These are phyloP conservation scores for Cryomyces antarcticus DNA, from an alignment of 495 filamentous ascomycete species.

Conservation along the genomic window DNA sequence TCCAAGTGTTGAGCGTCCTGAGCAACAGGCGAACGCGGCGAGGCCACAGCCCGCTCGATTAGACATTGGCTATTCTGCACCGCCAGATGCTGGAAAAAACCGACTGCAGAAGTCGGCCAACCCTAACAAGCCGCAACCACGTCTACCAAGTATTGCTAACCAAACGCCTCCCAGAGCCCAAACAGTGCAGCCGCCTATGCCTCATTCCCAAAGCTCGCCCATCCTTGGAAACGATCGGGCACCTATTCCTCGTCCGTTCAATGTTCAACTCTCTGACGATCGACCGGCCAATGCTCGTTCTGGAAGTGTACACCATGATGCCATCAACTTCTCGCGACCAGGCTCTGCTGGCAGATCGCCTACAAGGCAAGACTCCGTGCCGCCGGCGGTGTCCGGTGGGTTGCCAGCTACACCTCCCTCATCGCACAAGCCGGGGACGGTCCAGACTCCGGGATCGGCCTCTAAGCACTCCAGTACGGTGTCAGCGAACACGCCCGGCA, in stretches of 20 bases:
- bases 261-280: no score
- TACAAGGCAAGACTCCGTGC: no score
- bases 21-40: conserved; percentile 3
- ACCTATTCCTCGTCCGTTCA: no score
- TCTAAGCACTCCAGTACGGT: conserved; percentile 16
- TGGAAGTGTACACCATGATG: no score
- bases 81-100: conserved; percentile 2
- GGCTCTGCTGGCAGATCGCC: no score
- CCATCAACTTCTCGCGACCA: no score
- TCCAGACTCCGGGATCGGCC: conserved; percentile 11
- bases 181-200: no score
- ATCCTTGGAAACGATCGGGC: no score
- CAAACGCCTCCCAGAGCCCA: background rate
- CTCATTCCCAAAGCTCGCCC: no score
- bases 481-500: conserved; percentile 29
- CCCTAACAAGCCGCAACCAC: background rate
- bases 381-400: background rate
- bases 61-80: conserved; percentile 17
- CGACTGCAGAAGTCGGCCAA: background rate
- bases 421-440: background rate
- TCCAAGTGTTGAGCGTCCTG: conserved; percentile 9
- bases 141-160: background rate
- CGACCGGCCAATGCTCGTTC: no score
- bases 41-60: conserved; percentile 2
- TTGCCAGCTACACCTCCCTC: background rate